phyloP scores from a whole-genome alignment of 108 stramenopile species.

The Nitzschia sp. region DNA sequence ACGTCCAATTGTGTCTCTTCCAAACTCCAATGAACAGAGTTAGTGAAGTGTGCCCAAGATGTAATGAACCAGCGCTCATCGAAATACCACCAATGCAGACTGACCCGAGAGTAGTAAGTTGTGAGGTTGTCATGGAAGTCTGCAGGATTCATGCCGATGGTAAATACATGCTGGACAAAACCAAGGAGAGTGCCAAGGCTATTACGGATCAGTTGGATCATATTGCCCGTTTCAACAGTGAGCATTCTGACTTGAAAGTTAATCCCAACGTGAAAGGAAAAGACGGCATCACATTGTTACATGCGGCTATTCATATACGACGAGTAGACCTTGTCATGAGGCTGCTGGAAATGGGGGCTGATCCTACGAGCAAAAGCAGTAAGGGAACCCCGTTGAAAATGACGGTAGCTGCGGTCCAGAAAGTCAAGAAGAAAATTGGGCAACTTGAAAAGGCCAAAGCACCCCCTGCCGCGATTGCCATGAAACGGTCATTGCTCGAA shows the following conservation, averaged over 20 bases:
- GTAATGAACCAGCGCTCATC: not conserved
- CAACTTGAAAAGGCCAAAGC: not conserved
- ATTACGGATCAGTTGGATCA: conserved; percentile 4
- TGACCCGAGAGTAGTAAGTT: not conserved
- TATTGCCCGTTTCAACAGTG: conserved; percentile 6
- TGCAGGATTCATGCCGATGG: not conserved
- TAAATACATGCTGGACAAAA: not conserved
- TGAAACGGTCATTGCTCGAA: not conserved
- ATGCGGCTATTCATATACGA: conserved; percentile 12
- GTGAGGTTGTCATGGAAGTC: conserved; percentile 4
- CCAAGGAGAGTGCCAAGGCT: not conserved
- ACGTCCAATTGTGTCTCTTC: not conserved
- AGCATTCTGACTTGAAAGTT: not conserved
- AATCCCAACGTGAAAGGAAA: not conserved
- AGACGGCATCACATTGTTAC: not conserved
- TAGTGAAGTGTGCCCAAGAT: not conserved
- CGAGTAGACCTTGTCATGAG: not conserved
- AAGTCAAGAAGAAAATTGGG: not conserved
- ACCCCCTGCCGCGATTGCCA: not conserved
- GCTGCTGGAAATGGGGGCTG: not conserved
- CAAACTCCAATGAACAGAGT: not conserved
- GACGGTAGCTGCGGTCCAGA: not conserved
- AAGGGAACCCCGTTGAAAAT: not conserved
- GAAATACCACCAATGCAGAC: not conserved
- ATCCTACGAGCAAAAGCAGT: not conserved